A percentile compares a stretch with the other conserved stretches of the same genome.
Conservation (phyloP, 2,329 filamentous ascomycete genomes). For the Parastagonospora avenae region DNA sequence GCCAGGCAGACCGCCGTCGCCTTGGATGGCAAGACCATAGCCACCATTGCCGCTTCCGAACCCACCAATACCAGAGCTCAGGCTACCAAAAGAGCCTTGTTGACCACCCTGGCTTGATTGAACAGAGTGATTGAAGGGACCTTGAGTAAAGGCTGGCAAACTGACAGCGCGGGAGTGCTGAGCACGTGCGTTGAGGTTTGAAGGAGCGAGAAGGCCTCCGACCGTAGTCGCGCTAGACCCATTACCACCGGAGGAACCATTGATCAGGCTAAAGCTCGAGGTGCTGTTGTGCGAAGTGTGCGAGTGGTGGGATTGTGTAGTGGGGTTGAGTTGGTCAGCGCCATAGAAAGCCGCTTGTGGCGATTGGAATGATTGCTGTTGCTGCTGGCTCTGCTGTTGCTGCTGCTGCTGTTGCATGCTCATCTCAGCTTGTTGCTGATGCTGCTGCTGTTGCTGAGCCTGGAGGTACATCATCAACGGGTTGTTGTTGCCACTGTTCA, state of each 20-base stretch:
- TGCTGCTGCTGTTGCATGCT: slow-evolving; percentile 29
- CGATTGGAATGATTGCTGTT: slow-evolving; percentile 67
- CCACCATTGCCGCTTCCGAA: slow-evolving; percentile 59
- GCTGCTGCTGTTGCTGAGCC: slow-evolving; percentile 59
- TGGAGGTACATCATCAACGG: slow-evolving; percentile 92
- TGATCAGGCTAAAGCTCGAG: slow-evolving; percentile 56
- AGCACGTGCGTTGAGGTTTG: slow-evolving; percentile 62
- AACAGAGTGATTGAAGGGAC: slow-evolving; percentile 55
- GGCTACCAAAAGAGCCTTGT: slow-evolving; percentile 61
- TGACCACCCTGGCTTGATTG: slow-evolving; percentile 45
- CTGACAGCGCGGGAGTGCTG: slow-evolving; percentile 84
- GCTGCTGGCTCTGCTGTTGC: slow-evolving; percentile 34
- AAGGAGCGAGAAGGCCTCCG: slow-evolving; percentile 76
- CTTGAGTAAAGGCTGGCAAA: slow-evolving; percentile 73
- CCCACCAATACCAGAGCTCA: slow-evolving; percentile 63
- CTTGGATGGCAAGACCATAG: slow-evolving; percentile 65
- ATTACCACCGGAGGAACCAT: slow-evolving; percentile 44
- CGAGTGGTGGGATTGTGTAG: slow-evolving; percentile 65
- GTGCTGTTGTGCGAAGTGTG: slow-evolving; percentile 61
- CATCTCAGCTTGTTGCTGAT: slow-evolving; percentile 48
- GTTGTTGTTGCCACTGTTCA: slow-evolving; percentile 81
- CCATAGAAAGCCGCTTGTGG: slow-evolving; percentile 85
- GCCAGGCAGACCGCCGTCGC: slow-evolving; percentile 62
- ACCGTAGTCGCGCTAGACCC: slow-evolving; percentile 68
- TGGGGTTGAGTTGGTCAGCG: slow-evolving; percentile 62